phyloP scores from a whole-genome alignment of 306 rosid species.

The Ormosia semicastrata region DNA sequence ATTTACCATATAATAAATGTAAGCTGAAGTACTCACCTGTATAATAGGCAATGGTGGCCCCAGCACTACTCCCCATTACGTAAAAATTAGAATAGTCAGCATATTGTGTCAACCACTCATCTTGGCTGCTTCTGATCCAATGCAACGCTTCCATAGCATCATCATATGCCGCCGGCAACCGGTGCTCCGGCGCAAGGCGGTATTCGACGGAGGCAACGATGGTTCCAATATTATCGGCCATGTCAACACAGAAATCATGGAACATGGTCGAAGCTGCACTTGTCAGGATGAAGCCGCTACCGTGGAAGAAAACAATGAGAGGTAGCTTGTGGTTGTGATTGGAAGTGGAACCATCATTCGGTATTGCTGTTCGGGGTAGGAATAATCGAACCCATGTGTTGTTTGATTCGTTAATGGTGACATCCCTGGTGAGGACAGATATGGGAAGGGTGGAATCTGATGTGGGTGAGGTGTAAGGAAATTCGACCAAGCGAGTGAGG shows the following conservation, averaged over 20 bases:
- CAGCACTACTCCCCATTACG: conserved; percentile 53
- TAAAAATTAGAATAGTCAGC: conserved; percentile 42
- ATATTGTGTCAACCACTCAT: conserved; percentile 40
- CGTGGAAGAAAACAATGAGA: conserved; percentile 46
- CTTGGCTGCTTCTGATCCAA: conserved; percentile 22
- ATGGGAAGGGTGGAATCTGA: conserved; percentile 21
- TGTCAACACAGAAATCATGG: conserved; percentile 28
- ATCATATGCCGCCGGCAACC: conserved; percentile 49
- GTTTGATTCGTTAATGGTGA: conserved; percentile 42
- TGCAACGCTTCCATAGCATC: conserved; percentile 49
- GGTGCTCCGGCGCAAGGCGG: conserved; percentile 57
- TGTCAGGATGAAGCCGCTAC: conserved; percentile 34
- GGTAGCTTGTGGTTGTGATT: conserved; percentile 26
- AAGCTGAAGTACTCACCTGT: background rate
- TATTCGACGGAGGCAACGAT: conserved; percentile 47
- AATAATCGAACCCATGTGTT: conserved; percentile 39
- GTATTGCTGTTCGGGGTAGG: conserved; percentile 30
- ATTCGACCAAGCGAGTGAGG: conserved; percentile 11
- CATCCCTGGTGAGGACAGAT: conserved; percentile 38
- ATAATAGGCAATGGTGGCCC: conserved; percentile 44
- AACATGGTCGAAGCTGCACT: conserved; percentile 29
- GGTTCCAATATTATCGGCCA: conserved; percentile 13
- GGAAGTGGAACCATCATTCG: background rate
- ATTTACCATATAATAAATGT: too few species aligned
- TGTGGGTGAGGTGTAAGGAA: conserved; percentile 15